Base-by-base conservation (phyloP, 805 yeast species). In the Lipomyces sp. region DNA sequence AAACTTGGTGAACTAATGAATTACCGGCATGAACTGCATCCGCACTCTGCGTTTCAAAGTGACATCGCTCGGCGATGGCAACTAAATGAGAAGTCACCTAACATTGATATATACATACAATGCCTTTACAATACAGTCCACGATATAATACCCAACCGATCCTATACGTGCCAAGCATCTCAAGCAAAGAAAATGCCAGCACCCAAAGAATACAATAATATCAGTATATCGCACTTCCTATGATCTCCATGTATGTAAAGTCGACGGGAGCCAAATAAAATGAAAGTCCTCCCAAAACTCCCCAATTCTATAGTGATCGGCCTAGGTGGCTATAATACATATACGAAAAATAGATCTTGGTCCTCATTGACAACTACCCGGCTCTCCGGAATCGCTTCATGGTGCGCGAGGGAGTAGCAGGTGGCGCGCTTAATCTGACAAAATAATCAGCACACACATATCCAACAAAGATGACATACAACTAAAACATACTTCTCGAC, bases 401-500 rank as follows among this genome's bases (percentile, higher is more conserved):
- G 48, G 48, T 42, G 15, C 48, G 48, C 48, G 48, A 42, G 18
- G 48, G 48, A 15, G 48, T 42, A 15, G 48, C 48, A 42, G 48
- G 48, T 8, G 48, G 48, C 48, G 48, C 48, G 29, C 15, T 15
- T 15, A 42, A 15, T 24, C 48, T 42, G 3, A 42, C n/a, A 42
- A 42, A 42, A 35, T 10, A 37, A n/a, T 42, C 48, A 42, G 48
- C 8, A 5, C 48, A 13, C 48, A n/a, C 24, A 13, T n/a, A 13
- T 5, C 24, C n/a, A 42, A 42, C 18, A 2, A 24, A 24, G 24
- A 15, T 32, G 59, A 55, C 59, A 35, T 7, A 48, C 11, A 48
- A 48, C 5, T 11, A 29, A 11, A 8, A 51, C 54, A 51, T 32
- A 51, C 57, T 90, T 92, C 29, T 83, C 81, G 13, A 90, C 78